These are phyloP conservation scores for Adansonia madagascariensis DNA, from an alignment of 441 rosid species.

Conservation along the genomic window DNA sequence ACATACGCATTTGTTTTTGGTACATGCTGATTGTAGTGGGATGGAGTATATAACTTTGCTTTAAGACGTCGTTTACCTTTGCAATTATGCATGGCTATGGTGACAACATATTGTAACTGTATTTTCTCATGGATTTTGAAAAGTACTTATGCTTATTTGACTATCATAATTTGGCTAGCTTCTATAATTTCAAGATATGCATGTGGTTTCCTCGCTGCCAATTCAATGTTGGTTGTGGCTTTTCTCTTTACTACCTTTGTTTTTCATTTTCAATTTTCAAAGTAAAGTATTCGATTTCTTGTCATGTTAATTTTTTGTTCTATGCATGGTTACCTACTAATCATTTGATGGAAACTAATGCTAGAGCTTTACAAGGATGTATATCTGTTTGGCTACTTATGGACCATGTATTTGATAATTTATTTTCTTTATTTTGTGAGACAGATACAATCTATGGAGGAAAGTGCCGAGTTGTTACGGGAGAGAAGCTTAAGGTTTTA, in stretches of 20 bases:
- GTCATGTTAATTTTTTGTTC: conserved; percentile 5
- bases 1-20: conserved; percentile 1
- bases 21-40: background rate
- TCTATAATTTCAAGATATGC: background rate
- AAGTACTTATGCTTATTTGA: background rate
- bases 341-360: background rate
- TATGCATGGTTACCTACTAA: background rate
- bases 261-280: conserved; percentile 18
- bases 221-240: background rate
- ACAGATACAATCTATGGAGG: conserved; percentile 94
- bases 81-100: background rate
- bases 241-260: background rate
- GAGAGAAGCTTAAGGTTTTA: conserved; percentile 93
- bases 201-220: background rate
- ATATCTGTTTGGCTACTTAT: background rate
- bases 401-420: conserved; percentile 13
- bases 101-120: background rate
- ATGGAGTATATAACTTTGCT: background rate
- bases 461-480: conserved; percentile 79
- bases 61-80: background rate
- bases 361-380: background rate
- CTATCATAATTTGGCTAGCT: background rate
- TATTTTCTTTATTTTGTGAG: conserved; percentile 35
- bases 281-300: background rate
- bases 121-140: conserved; percentile 16